These are phyloP conservation scores for Rhinocladiella similis DNA, from an alignment of 2,329 filamentous ascomycete genomes.

Conservation along the genomic window DNA sequence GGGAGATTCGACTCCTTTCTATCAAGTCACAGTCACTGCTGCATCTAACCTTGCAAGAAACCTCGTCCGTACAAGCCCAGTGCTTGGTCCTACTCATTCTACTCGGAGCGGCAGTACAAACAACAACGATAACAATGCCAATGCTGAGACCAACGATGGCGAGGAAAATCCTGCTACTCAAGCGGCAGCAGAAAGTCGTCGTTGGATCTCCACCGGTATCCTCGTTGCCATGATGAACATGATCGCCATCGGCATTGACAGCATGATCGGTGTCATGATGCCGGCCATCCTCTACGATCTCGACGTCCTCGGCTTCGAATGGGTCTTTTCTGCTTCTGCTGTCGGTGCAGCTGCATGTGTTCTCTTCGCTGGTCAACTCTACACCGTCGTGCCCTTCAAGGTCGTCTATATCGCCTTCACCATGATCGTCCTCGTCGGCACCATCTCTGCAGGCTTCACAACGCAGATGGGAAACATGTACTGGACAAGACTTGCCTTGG, in stretches of 20 bases:
- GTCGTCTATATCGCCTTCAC: conserved; percentile 13
- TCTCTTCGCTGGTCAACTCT: conserved; percentile 19
- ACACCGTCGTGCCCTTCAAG: conserved; percentile 19
- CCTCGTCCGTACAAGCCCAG: not conserved
- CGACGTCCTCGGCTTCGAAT: conserved; percentile 20
- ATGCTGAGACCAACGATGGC: too few relatives aligned
- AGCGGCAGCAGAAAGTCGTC: not conserved
- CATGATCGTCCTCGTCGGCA: conserved; percentile 12
- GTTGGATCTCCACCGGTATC: conserved; percentile 11
- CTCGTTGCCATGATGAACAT: conserved; percentile 18
- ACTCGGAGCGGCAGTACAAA: too few relatives aligned
- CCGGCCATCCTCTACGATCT: conserved; percentile 17
- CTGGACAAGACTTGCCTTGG: conserved; percentile 12
- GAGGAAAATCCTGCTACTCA: not conserved
- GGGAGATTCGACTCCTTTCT: conserved; percentile 8
- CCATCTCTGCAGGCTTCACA: conserved; percentile 12
- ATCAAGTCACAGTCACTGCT: conserved; percentile 11
- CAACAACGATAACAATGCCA: too few relatives aligned
- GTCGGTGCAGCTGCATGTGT: conserved; percentile 17
- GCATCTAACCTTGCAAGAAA: conserved; percentile 9
- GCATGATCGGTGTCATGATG: conserved; percentile 19
- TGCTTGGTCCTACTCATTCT: not conserved
- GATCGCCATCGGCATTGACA: conserved; percentile 11
- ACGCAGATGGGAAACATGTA: conserved; percentile 17
- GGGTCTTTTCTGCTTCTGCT: conserved; percentile 18